Percentiles rank a stretch among this genome's conserved stretches.
Conservation (phyloP, 495 filamentous ascomycete genomes). For the Viridothelium virens region DNA sequence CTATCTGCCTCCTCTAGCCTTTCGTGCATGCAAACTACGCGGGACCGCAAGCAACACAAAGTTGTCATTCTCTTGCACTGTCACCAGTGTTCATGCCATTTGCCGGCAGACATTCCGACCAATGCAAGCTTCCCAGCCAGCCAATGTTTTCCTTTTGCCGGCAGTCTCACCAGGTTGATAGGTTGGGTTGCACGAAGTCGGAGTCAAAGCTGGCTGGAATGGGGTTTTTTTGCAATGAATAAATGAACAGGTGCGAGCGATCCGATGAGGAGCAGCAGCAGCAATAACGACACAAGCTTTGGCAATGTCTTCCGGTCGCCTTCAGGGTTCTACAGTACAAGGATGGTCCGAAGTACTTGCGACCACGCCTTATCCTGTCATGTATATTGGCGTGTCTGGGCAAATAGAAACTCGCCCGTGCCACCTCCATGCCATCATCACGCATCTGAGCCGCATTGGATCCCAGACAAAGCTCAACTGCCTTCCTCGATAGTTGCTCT, state of each 20-base stretch:
- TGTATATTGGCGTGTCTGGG: background rate
- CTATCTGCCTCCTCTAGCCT: background rate
- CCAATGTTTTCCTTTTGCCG: too few relatives aligned
- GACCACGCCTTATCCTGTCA: too few relatives aligned
- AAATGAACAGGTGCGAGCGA: background rate
- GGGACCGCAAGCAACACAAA: background rate
- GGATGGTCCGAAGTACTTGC: too few relatives aligned
- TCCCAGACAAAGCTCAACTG: background rate
- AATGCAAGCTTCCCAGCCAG: background rate
- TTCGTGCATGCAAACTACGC: background rate
- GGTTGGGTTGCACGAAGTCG: background rate
- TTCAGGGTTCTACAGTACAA: background rate
- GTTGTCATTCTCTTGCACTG: background rate
- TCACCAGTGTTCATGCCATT: background rate
- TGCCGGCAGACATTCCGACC: background rate
- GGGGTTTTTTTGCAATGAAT: background rate
- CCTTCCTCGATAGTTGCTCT: background rate
- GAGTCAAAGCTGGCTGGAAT: background rate
- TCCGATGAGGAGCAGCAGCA: background rate
- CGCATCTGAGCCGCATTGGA: slow-evolving; percentile 6
- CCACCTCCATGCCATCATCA: slow-evolving; percentile 1
- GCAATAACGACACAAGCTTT: background rate
- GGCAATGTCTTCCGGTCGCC: background rate
- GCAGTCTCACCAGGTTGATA: too few relatives aligned
- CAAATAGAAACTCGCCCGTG: background rate